These are phyloP conservation scores for Fusarium aywerte DNA, from an alignment of 2,329 filamentous ascomycete genomes.

Conservation along the genomic window DNA sequence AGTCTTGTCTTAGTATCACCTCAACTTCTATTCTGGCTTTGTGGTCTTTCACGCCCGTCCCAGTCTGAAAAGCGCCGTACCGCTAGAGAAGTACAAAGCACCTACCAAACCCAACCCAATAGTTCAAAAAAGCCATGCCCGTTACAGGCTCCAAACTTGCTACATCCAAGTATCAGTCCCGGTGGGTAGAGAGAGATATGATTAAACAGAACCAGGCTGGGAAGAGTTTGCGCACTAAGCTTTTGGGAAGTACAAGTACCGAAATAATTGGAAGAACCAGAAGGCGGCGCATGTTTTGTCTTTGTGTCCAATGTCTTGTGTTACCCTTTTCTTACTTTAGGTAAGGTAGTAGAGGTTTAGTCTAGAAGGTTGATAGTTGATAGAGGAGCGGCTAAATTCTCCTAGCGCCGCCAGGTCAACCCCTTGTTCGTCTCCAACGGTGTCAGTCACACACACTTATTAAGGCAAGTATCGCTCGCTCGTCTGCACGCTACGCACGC, in stretches of 20 bases:
- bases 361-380: neutral
- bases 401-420: conserved; percentile 41
- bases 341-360: neutral
- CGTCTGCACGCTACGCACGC: conserved; percentile 27
- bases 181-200: neutral
- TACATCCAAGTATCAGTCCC: neutral
- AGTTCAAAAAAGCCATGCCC: conserved; percentile 2
- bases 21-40: neutral
- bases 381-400: conserved; percentile 44
- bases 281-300: neutral
- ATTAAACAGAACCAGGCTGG: neutral
- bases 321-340: conserved; percentile 1
- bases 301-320: conserved; percentile 5
- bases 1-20: conserved; percentile 15
- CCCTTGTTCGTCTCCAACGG: conserved; percentile 42
- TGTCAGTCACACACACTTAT: conserved; percentile 42
- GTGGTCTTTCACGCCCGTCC: conserved; percentile 20
- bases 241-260: neutral
- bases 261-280: neutral
- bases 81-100: neutral
- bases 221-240: conserved; percentile 2
- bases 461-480: neutral
- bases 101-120: neutral
- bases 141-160: neutral
- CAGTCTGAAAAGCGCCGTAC: conserved; percentile 8